Percentiles rank a stretch among this genome's conserved stretches.
phyloP scores from a whole-genome alignment of 2,329 filamentous ascomycete species.

The Colletotrichum sp. region DNA sequence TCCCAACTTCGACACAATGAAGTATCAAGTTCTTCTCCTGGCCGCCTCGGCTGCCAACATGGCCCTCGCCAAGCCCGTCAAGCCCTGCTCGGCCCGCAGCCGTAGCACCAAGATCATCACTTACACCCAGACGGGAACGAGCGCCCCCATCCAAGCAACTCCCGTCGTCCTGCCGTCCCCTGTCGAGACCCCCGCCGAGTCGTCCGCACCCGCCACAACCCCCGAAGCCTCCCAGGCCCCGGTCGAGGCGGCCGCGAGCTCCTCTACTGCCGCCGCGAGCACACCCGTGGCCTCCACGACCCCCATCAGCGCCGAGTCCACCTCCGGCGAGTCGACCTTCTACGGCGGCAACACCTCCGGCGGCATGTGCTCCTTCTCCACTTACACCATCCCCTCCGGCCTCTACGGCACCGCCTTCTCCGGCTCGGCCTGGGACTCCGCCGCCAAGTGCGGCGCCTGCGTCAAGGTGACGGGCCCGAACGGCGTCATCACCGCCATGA shows the following conservation, averaged over 20 bases:
- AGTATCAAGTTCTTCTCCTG: conserved; percentile 19
- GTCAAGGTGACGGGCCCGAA: conserved; percentile 61
- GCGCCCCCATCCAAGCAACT: neutral
- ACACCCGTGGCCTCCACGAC: neutral
- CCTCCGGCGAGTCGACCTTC: conserved; percentile 49
- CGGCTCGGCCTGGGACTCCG: conserved; percentile 59
- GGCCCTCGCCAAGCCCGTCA: conserved; percentile 17
- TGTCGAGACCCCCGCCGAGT: neutral
- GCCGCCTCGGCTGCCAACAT: conserved; percentile 18
- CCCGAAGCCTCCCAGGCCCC: neutral
- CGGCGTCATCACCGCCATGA: conserved; percentile 68
- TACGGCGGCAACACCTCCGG: conserved; percentile 62
- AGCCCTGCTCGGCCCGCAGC: neutral
- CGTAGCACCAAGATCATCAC: conserved; percentile 5
- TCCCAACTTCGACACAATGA: conserved; percentile 19
- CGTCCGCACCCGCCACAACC: neutral
- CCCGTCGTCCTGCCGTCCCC: neutral
- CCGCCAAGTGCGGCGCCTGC: conserved; percentile 65
- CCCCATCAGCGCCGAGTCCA: neutral
- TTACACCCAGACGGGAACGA: neutral
- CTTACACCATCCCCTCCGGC: conserved; percentile 63
- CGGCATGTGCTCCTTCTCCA: conserved; percentile 68
- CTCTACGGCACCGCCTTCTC: conserved; percentile 68
- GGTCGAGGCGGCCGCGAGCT: neutral
- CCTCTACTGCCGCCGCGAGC: neutral